Evolutionary conservation across 345 rosid species (phyloP).

Genomic region (Microthlaspi erraticum): DNA sequence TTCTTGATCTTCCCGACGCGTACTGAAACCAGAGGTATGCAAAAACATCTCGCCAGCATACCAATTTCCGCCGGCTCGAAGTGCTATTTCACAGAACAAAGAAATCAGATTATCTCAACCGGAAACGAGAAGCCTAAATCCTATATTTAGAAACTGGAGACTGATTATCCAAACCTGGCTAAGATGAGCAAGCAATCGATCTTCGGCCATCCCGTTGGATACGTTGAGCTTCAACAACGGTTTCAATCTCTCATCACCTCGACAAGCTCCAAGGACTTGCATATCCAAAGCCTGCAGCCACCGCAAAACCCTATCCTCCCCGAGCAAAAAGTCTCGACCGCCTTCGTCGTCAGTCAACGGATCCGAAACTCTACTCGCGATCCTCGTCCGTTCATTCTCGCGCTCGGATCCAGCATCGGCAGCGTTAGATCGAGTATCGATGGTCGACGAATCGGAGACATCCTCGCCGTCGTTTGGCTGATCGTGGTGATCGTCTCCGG

Average conservation of each 20-base stretch:
- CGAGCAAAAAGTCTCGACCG: slow-evolving; percentile 70
- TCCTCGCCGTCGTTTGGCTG: slow-evolving; percentile 52
- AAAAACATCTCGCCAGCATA: slow-evolving; percentile 91
- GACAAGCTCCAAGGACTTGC: slow-evolving; percentile 93
- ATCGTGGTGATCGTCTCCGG: slow-evolving; percentile 46
- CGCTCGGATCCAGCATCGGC: slow-evolving; percentile 49
- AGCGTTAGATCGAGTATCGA: slow-evolving; percentile 29
- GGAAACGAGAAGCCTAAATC: neutral
- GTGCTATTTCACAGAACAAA: slow-evolving; percentile 50
- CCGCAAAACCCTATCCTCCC: slow-evolving; percentile 76
- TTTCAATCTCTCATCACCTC: slow-evolving; percentile 95
- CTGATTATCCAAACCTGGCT: slow-evolving; percentile 61
- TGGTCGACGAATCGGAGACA: slow-evolving; percentile 34
- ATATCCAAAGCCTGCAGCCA: slow-evolving; percentile 94
- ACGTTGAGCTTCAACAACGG: slow-evolving; percentile 81
- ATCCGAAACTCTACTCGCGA: slow-evolving; percentile 56
- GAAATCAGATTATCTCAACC: slow-evolving; percentile 10
- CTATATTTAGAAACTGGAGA: neutral
- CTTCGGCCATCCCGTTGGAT: slow-evolving; percentile 73
- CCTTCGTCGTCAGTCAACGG: slow-evolving; percentile 60
- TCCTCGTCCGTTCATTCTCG: slow-evolving; percentile 30
- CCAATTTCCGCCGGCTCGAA: slow-evolving; percentile 94
- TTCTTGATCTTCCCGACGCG: slow-evolving; percentile 87
- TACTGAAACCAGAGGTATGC: slow-evolving; percentile 87
- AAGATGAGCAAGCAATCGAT: slow-evolving; percentile 76